Conservation (phyloP, 2,329 filamentous ascomycete genomes). For the Rhexocercosporidium sp. region DNA sequence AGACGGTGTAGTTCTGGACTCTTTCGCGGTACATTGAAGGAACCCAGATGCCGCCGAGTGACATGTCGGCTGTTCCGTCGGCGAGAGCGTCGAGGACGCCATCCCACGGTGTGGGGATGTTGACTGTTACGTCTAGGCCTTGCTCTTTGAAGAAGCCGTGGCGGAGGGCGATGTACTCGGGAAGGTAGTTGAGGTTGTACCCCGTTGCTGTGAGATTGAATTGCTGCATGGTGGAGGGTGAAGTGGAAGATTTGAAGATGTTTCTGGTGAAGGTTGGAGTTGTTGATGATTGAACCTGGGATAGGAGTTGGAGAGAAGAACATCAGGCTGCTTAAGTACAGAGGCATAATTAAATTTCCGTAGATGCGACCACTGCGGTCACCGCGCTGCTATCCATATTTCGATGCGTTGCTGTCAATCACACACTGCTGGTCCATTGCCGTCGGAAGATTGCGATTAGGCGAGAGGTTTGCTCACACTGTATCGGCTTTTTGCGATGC, state of each 20-base stretch:
- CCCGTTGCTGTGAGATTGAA: slow-evolving; percentile 17
- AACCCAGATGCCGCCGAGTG: slow-evolving; percentile 19
- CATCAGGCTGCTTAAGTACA: background rate
- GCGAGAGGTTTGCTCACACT: background rate
- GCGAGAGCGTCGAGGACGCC: slow-evolving; percentile 19
- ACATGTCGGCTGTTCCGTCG: slow-evolving; percentile 13
- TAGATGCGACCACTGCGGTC: background rate
- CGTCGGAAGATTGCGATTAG: background rate
- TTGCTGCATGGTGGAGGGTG: slow-evolving; percentile 11
- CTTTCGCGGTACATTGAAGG: slow-evolving; percentile 18
- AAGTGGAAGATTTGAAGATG: background rate
- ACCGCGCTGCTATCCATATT: background rate
- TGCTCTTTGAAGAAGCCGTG: slow-evolving; percentile 42
- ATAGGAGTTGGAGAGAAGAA: background rate
- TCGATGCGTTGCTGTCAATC: background rate
- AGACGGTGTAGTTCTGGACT: slow-evolving; percentile 16
- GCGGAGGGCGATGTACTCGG: slow-evolving; percentile 41
- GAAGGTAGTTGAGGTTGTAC: slow-evolving; percentile 39
- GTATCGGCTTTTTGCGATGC: background rate
- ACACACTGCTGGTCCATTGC: background rate
- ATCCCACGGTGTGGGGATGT: slow-evolving; percentile 31
- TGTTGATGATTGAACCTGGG: background rate
- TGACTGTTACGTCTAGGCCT: slow-evolving; percentile 40
- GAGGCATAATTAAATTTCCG: background rate
- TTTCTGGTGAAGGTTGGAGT: background rate